Conservation (phyloP, 2,329 filamentous ascomycete species). For the Diplodia intermedia region DNA sequence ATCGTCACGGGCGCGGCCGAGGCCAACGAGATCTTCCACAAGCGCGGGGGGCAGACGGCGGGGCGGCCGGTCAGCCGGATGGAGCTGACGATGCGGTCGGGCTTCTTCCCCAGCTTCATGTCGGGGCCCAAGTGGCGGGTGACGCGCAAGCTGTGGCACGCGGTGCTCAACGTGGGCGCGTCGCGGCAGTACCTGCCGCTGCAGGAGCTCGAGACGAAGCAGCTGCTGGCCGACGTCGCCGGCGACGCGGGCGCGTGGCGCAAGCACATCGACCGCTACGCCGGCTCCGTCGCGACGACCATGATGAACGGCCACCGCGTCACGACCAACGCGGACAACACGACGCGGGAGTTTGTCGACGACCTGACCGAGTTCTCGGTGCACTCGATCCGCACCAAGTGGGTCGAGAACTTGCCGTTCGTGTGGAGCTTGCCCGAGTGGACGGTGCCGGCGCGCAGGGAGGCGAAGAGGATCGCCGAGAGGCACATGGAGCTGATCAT, state of each 20-base stretch:
- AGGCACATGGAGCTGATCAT: constrained; percentile 49
- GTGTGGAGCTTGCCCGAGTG: constrained; percentile 49
- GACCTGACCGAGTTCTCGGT: background rate
- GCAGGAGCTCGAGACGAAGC: constrained; percentile 31
- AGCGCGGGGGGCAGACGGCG: constrained; percentile 5
- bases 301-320: constrained; percentile 24
- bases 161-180: constrained; percentile 22
- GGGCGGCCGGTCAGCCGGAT: constrained; percentile 14
- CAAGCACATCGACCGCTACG: constrained; percentile 6
- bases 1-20: constrained; percentile 10
- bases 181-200: constrained; percentile 31
- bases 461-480: constrained; percentile 42
- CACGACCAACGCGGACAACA: background rate
- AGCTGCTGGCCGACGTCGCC: constrained; percentile 10
- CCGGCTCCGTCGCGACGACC: constrained; percentile 16
- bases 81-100: constrained; percentile 3
- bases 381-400: background rate
- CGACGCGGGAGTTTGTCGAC: background rate
- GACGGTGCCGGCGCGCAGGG: constrained; percentile 46
- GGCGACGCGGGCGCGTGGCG: background rate
- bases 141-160: constrained; percentile 32
- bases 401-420: constrained; percentile 55
- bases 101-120: constrained; percentile 12
- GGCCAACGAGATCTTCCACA: constrained; percentile 21
- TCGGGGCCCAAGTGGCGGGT: constrained; percentile 22